These are phyloP conservation scores for Haplosporangium sp. DNA, from an alignment of 371 early-diverging fungal genomes.

Conservation along the genomic window DNA sequence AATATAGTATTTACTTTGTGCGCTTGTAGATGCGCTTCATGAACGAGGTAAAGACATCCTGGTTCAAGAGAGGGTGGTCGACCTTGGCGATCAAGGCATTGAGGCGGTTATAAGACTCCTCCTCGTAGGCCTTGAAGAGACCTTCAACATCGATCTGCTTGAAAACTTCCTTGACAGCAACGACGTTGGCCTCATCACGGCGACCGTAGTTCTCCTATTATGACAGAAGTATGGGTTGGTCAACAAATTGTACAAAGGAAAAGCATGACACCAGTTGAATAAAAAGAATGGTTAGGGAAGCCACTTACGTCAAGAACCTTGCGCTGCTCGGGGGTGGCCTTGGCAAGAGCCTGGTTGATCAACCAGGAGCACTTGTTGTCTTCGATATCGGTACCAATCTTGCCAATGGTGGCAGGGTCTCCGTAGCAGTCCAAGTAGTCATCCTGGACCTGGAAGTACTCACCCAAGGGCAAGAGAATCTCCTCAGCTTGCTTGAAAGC, in stretches of 20 bases:
- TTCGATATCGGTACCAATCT: constrained; percentile 98
- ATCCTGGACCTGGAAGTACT: constrained; percentile 98
- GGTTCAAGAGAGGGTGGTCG: constrained; percentile 79
- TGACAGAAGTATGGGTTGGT: not conserved
- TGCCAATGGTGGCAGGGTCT: constrained; percentile 92
- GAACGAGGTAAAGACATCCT: constrained; percentile 88
- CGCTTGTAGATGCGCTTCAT: constrained; percentile 95
- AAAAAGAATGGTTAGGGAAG: not conserved
- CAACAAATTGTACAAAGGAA: constrained; percentile 1
- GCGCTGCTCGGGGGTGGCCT: constrained; percentile 84
- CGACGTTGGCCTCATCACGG: constrained; percentile 79
- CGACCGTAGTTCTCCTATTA: constrained; percentile 88
- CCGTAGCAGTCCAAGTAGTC: constrained; percentile 97
- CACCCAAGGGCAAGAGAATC: constrained; percentile 93
- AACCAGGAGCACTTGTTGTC: constrained; percentile 99
- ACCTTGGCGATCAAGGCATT: constrained; percentile 77
- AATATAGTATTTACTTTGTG: constrained; percentile 71
- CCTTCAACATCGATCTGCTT: constrained; percentile 80
- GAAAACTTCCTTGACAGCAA: constrained; percentile 86
- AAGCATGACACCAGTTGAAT: not conserved
- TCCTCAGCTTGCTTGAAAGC: constrained; percentile 84
- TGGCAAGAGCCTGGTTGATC: constrained; percentile 89
- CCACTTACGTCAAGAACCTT: constrained; percentile 78
- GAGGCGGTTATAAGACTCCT: constrained; percentile 79
- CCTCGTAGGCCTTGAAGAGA: constrained; percentile 88